A percentile compares a stretch with the other conserved stretches of the same genome.
These are phyloP conservation scores for Rhizophagus sp. DNA, from an alignment of 192 early-diverging fungal genomes.

Conservation along the genomic window DNA sequence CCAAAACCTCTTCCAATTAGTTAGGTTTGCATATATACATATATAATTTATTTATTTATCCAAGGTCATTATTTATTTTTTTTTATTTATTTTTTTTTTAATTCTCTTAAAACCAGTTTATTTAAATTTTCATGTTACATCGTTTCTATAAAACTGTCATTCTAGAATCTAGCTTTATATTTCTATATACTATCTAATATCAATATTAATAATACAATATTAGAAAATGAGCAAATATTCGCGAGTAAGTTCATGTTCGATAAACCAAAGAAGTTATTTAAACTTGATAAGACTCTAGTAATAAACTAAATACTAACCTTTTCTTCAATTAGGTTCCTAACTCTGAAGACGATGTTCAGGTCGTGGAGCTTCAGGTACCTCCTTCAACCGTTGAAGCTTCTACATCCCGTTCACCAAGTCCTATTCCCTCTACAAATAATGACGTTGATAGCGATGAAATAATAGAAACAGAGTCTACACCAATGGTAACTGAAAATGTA, in stretches of 20 bases:
- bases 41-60: too few relatives aligned
- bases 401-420: constrained; percentile 6
- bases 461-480: constrained; percentile 19
- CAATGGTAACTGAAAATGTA: constrained; percentile 12
- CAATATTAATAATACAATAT: not conserved
- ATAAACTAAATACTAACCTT: not conserved
- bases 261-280: not conserved
- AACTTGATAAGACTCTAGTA: not conserved
- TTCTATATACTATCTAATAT: not conserved
- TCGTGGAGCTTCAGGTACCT: constrained; percentile 23
- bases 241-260: constrained; percentile 1
- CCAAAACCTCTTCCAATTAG: not conserved
- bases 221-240: constrained; percentile 26
- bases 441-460: constrained; percentile 2
- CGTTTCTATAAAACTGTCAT: not conserved
- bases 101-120: too few relatives aligned
- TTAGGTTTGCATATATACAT: too few relatives aligned
- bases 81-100: not conserved
- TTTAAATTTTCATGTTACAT: too few relatives aligned
- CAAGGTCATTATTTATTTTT: not conserved
- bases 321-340: constrained; percentile 14
- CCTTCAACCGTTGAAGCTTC: not conserved
- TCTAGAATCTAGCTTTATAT: not conserved
- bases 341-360: constrained; percentile 18
- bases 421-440: not conserved